A percentile compares a stretch with the other conserved stretches of the same genome.
These are phyloP conservation scores for Alternaria solani DNA, from an alignment of 2,329 filamentous ascomycete species.

Conservation along the genomic window DNA sequence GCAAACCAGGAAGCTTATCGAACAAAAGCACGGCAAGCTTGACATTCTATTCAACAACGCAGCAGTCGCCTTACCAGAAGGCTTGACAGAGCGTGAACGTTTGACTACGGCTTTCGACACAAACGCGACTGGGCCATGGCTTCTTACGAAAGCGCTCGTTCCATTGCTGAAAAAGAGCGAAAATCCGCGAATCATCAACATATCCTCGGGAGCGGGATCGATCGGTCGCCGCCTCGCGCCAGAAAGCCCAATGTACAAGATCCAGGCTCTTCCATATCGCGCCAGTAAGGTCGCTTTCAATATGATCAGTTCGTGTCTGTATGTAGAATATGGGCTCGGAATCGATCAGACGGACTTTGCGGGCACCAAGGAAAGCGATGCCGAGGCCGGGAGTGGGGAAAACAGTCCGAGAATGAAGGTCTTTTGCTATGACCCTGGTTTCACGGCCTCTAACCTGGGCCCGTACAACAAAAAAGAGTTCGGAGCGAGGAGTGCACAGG, in stretches of 20 bases:
- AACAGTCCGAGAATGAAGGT: constrained; percentile 41
- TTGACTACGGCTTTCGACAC: constrained; percentile 39
- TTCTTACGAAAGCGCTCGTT: constrained; percentile 34
- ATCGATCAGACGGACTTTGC: constrained; percentile 17
- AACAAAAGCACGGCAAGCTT: constrained; percentile 43
- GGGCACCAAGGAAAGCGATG: background rate
- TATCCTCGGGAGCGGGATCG: constrained; percentile 47
- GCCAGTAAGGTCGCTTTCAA: constrained; percentile 52
- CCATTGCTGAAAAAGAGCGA: constrained; percentile 26
- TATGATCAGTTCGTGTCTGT: constrained; percentile 48
- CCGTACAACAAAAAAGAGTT: constrained; percentile 44
- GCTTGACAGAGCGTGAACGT: constrained; percentile 32
- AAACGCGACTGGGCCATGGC: constrained; percentile 40
- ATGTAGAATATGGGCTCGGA: constrained; percentile 37
- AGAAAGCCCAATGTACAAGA: constrained; percentile 37
- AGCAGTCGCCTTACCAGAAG: constrained; percentile 32
- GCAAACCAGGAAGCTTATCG: constrained; percentile 43
- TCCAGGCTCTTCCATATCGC: constrained; percentile 42
- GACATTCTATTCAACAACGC: constrained; percentile 54
- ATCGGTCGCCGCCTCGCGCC: constrained; percentile 41
- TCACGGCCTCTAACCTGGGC: constrained; percentile 48
- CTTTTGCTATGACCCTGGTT: constrained; percentile 51
- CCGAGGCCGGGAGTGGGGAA: constrained; percentile 10
- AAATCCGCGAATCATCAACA: constrained; percentile 46
- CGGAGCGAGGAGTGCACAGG: constrained; percentile 47